A percentile compares a stretch with the other conserved stretches of the same genome.
phyloP scores from a whole-genome alignment of 768 basidiomycete genomes.

The Amyloporia xantha region DNA sequence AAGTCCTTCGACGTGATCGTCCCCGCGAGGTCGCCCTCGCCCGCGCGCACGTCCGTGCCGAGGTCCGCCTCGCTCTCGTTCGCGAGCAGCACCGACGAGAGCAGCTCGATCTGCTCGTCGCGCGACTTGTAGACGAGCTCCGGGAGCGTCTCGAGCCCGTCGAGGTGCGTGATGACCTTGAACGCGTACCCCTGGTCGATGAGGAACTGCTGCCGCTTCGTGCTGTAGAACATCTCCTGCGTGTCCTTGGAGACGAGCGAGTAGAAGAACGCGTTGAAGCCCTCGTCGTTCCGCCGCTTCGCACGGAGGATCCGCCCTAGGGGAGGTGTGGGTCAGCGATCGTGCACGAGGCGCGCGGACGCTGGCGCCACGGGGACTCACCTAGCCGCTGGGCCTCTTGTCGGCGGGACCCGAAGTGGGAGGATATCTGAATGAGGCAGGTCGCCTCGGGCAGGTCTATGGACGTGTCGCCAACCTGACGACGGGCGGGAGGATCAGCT shows the following conservation, averaged over 20 bases:
- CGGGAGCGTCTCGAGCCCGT: conserved; percentile 80
- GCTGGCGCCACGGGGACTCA: conserved; percentile 26
- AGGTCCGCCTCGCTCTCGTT: conserved; percentile 89
- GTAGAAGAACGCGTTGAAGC: conserved; percentile 99
- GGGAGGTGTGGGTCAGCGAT: not conserved
- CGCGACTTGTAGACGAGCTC: conserved; percentile 88
- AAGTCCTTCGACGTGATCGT: conserved; percentile 85
- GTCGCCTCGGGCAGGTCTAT: conserved; percentile 99
- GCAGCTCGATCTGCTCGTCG: conserved; percentile 92
- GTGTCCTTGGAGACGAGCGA: conserved; percentile 98
- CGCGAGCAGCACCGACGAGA: conserved; percentile 87
- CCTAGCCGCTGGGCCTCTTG: conserved; percentile 97
- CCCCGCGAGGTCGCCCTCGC: conserved; percentile 80
- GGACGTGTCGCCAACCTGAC: conserved; percentile 92
- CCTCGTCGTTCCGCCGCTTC: conserved; percentile 96
- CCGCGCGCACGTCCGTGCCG: conserved; percentile 75
- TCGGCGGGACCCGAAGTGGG: conserved; percentile 95
- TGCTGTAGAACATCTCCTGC: conserved; percentile 99
- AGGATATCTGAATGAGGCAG: conserved; percentile 98
- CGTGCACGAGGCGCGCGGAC: not conserved
- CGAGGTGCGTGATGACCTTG: conserved; percentile 97
- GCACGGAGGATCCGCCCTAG: conserved; percentile 92
- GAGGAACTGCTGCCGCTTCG: conserved; percentile 96
- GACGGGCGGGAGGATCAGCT: conserved; percentile 1
- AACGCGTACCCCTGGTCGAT: conserved; percentile 99